Conservation (phyloP, 163 green algal species). For the Prototheca wickerhamii region DNA sequence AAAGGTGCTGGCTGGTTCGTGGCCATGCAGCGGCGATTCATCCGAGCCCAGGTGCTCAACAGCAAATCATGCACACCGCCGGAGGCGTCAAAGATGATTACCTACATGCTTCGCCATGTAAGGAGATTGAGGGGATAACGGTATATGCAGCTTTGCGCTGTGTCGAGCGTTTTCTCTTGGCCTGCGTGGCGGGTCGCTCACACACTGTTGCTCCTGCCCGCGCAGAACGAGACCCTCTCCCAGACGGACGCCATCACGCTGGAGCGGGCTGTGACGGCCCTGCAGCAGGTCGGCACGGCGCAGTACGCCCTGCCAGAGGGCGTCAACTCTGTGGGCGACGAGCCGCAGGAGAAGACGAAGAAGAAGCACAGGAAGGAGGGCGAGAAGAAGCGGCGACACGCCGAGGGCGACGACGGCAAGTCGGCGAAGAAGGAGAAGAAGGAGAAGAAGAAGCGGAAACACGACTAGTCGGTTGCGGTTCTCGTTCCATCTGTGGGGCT, state of each 20-base stretch:
- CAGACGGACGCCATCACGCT: conserved; percentile 6
- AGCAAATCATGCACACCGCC: background rate
- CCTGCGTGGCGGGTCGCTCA: too few species aligned
- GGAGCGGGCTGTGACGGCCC: conserved; percentile 1
- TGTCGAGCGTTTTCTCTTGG: too few species aligned
- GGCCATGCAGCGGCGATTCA: conserved; percentile 4
- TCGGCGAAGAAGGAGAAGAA: background rate
- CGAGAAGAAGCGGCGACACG: conserved; percentile 5
- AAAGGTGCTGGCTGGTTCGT: background rate
- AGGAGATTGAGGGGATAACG: background rate
- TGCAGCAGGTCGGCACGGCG: conserved; percentile 10
- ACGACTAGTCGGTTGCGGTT: background rate
- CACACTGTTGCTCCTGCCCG: background rate
- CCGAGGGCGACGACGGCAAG: background rate
- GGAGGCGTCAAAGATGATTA: conserved; percentile 2
- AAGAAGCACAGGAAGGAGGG: conserved; percentile 1
- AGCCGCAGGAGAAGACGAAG: background rate
- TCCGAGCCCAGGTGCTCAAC: background rate
- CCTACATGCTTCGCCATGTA: conserved; percentile 7
- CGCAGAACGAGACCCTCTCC: conserved; percentile 8
- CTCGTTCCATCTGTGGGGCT: too few species aligned
- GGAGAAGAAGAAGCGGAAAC: conserved; percentile 15
- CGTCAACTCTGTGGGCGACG: background rate
- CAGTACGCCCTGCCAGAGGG: background rate
- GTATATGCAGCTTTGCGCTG: background rate